Evolutionary conservation across 352 stramenopile species (phyloP).

Genomic region (Ophiocytium majus): DNA sequence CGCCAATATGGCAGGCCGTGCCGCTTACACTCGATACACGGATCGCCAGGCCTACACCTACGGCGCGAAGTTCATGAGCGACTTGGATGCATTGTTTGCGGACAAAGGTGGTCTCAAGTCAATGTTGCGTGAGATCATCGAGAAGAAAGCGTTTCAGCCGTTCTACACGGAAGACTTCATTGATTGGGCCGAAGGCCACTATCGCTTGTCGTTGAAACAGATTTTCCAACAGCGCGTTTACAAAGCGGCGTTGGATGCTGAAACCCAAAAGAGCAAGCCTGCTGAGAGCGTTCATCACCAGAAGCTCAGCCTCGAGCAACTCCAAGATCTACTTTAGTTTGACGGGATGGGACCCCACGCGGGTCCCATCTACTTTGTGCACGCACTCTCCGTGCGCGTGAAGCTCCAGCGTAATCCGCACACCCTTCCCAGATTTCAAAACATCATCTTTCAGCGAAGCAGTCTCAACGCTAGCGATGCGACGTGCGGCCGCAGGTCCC

Average conservation of each 20-base stretch:
- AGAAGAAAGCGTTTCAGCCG: background rate
- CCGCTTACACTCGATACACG: background rate
- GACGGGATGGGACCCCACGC: background rate
- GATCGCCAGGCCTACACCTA: background rate
- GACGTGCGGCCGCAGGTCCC: background rate
- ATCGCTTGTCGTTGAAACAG: background rate
- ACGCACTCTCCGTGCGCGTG: background rate
- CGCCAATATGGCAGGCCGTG: background rate
- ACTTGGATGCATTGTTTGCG: background rate
- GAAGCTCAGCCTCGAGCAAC: background rate
- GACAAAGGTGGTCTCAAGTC: conserved; percentile 10
- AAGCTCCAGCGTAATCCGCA: background rate
- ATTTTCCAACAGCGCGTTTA: background rate
- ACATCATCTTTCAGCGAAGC: too few relatives aligned
- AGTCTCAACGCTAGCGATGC: too few relatives aligned
- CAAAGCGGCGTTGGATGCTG: too few relatives aligned
- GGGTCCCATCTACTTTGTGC: background rate
- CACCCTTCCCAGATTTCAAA: background rate
- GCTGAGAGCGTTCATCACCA: background rate
- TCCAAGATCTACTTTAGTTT: background rate
- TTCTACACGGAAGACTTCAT: background rate
- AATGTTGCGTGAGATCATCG: background rate
- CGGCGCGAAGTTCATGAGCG: background rate
- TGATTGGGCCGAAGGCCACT: background rate
- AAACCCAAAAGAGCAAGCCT: background rate